Conservation (phyloP, 345 rosid genomes). For the Ricinus communis region DNA sequence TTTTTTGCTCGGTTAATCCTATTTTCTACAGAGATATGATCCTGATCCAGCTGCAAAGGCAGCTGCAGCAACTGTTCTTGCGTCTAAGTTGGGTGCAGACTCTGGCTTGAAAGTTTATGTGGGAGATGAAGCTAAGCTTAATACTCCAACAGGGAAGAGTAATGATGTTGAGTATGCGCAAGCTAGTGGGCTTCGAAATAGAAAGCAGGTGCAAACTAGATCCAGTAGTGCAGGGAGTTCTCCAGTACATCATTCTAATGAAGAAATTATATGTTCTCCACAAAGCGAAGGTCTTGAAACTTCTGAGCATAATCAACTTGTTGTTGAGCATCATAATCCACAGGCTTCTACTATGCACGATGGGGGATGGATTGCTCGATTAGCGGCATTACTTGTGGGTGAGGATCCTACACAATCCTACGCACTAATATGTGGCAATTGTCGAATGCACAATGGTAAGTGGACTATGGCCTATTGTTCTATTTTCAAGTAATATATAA, state of each 20-base stretch:
- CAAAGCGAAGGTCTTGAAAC: slow-evolving; percentile 34
- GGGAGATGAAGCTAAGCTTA: slow-evolving; percentile 58
- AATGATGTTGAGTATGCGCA: slow-evolving; percentile 59
- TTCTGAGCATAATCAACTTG: slow-evolving; percentile 53
- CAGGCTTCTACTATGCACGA: slow-evolving; percentile 51
- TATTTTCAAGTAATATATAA: too few species aligned
- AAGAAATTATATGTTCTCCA: slow-evolving; percentile 43
- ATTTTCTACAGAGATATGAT: slow-evolving; percentile 72
- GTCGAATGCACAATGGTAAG: slow-evolving; percentile 96
- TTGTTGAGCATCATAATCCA: slow-evolving; percentile 63
- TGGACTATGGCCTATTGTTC: not conserved
- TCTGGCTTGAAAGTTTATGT: slow-evolving; percentile 78
- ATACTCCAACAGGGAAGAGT: slow-evolving; percentile 59
- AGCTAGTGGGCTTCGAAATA: slow-evolving; percentile 67
- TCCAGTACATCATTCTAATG: slow-evolving; percentile 38
- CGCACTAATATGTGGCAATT: slow-evolving; percentile 92
- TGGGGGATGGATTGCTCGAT: slow-evolving; percentile 86
- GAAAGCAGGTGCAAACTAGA: slow-evolving; percentile 55
- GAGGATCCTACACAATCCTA: slow-evolving; percentile 92
- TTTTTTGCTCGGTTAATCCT: not conserved
- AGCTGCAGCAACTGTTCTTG: slow-evolving; percentile 94
- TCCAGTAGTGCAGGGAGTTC: slow-evolving; percentile 52
- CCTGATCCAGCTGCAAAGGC: slow-evolving; percentile 98
- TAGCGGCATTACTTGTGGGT: slow-evolving; percentile 94
- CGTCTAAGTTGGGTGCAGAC: slow-evolving; percentile 92